phyloP scores from a whole-genome alignment of 495 filamentous ascomycete genomes.

The Massariosphaeria phaeospora region DNA sequence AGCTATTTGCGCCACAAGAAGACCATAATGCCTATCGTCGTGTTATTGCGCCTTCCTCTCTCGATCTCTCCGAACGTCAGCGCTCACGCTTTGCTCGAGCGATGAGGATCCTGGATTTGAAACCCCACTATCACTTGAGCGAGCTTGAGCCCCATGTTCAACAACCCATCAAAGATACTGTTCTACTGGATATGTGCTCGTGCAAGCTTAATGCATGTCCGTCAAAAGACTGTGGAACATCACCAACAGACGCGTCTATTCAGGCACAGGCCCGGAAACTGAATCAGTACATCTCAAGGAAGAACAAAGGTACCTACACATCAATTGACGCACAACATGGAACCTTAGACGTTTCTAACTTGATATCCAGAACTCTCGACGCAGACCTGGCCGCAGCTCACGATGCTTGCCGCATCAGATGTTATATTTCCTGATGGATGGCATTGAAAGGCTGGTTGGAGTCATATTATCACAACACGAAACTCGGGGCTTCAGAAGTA shows the following conservation, averaged over 20 bases:
- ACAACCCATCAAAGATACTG: not conserved
- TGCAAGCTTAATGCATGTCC: not conserved
- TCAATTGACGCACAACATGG: not conserved
- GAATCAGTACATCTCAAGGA: not conserved
- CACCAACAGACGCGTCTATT: too few species aligned
- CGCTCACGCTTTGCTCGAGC: not conserved
- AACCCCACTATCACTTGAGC: not conserved
- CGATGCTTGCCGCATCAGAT: not conserved
- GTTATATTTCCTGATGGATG: not conserved
- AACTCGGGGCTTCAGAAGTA: too few species aligned
- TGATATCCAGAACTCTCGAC: not conserved
- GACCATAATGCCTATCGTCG: not conserved
- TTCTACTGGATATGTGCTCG: not conserved
- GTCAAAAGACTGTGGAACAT: not conserved
- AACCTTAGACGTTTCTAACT: not conserved
- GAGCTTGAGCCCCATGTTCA: not conserved
- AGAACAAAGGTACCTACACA: not conserved
- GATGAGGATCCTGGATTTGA: not conserved
- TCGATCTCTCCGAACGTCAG: not conserved
- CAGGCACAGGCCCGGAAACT: not conserved
- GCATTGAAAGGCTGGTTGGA: not conserved
- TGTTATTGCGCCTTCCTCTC: not conserved
- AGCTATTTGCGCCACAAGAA: not conserved
- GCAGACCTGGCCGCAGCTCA: conserved; percentile 8
- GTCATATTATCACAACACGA: too few species aligned